Evolutionary conservation across 2,329 filamentous ascomycete species (phyloP).

Genomic region (Xylaria sp.): DNA sequence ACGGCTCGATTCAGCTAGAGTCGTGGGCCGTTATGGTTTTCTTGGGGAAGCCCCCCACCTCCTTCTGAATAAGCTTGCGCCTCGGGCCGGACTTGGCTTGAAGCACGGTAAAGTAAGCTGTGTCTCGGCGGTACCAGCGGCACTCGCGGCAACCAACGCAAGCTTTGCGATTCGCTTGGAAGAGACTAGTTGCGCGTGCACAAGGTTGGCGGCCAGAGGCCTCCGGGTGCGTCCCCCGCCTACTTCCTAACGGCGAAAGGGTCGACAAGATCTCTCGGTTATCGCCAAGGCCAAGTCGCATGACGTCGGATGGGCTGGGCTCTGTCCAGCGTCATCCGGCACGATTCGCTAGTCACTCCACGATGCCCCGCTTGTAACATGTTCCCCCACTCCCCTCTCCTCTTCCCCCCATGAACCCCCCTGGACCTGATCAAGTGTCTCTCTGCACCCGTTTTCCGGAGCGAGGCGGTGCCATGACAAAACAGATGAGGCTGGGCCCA

Average conservation of each 20-base stretch:
- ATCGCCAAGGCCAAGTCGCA: conserved; percentile 37
- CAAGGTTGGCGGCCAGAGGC: conserved; percentile 25
- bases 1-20: conserved; percentile 4
- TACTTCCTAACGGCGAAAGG: background rate
- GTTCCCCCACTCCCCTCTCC: conserved; percentile 27
- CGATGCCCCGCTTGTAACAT: conserved; percentile 36
- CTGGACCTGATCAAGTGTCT: background rate
- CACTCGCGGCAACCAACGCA: conserved; percentile 15
- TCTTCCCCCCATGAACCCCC: conserved; percentile 19
- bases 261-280: conserved; percentile 31
- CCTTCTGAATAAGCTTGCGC: conserved; percentile 4
- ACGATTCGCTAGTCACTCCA: conserved; percentile 38
- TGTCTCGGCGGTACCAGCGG: conserved; percentile 15
- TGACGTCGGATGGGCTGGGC: conserved; percentile 37
- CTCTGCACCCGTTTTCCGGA: conserved; percentile 15
- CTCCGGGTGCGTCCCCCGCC: conserved; percentile 15
- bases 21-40: background rate
- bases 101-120: conserved; percentile 7
- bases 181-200: conserved; percentile 10
- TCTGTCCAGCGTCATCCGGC: conserved; percentile 27
- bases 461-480: conserved; percentile 23
- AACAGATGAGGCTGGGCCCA: conserved; percentile 29
- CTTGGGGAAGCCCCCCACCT: background rate
- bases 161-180: conserved; percentile 27
- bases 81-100: conserved; percentile 8